Base-by-base conservation (phyloP, 1,139 yeast genomes). In the Debaryomycetaceae sp. region DNA sequence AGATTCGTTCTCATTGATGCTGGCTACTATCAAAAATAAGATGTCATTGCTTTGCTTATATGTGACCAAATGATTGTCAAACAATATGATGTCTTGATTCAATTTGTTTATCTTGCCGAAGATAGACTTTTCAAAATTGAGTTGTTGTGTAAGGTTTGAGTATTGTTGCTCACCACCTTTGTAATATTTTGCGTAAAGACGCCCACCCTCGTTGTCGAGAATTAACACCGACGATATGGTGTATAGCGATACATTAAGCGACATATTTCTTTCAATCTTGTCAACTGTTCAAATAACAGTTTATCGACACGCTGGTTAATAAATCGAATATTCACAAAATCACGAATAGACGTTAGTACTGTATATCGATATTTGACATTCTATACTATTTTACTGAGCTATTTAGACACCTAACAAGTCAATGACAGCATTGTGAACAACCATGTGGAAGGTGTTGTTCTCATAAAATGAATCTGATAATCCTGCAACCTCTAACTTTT, bases 171-270 rank as follows among this genome's bases (percentile, higher is more conserved):
- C 54, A 45, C 38, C 49, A 52, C 43, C 65, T 35, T 57, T 55
- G 69, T 85, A 93, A 72, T 93, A 95, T 61, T 91, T 91, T 53
- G 96, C 84, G 59, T 79, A 87, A 42, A 93, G 68, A 55, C 99
- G 76, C 46, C 81, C 77, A 14, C 96, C 97, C 51, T 85, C 86
- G 55, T 76, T 81, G 65, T 91, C 98, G 56, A 93, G 79, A 56
- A 91, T 80, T 55, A 90, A 69, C 43, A 85, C 76, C 4, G 96
- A 91, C 39, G 84, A 78, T 42, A 90, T 80, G 9, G 97, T 76
- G 68, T 91, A 89, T 50, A 90, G 75, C 11, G 95, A 83, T 45
- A 84, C 73, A 58, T 82, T 80, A 43, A 76, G 68, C 50, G 84
- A 75, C 79, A 78, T 79, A 48, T 47, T 48, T 7, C 4, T 22